These are phyloP conservation scores for Linaria vulgaris DNA, from an alignment of 257 asterid genomes.

Conservation along the genomic window DNA sequence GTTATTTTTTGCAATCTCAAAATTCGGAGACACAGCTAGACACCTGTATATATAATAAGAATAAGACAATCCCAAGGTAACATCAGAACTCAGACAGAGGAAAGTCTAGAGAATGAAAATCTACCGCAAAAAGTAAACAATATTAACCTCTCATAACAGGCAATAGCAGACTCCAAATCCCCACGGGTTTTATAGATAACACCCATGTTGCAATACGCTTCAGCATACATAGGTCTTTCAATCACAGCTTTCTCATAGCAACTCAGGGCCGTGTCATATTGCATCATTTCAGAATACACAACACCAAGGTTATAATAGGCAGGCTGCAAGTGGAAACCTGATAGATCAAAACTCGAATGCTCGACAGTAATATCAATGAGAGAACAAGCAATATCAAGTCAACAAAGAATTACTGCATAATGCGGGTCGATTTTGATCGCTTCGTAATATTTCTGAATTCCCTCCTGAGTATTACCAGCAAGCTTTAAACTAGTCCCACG, in stretches of 20 bases:
- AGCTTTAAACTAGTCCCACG: constrained; percentile 97
- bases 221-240: constrained; percentile 98
- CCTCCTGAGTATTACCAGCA: constrained; percentile 96
- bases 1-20: constrained; percentile 98
- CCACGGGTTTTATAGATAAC: constrained; percentile 94
- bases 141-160: constrained; percentile 90
- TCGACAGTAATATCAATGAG: background rate
- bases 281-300: constrained; percentile 98
- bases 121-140: constrained; percentile 13
- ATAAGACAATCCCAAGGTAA: constrained; percentile 22
- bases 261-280: constrained; percentile 88
- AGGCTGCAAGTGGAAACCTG: constrained; percentile 64
- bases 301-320: constrained; percentile 99
- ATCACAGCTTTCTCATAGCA: constrained; percentile 96
- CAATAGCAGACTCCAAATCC: constrained; percentile 94
- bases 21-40: constrained; percentile 92
- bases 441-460: constrained; percentile 91
- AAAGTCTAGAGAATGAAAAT: constrained; percentile 21
- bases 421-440: constrained; percentile 87
- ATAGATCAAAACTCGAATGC: constrained; percentile 29
- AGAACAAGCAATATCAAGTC: constrained; percentile 22
- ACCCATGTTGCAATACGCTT: constrained; percentile 99
- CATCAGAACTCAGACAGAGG: background rate
- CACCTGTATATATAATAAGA: constrained; percentile 80
- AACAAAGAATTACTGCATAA: constrained; percentile 74